Evolutionary conservation across 2,329 filamentous ascomycete species (phyloP).

Genomic region (Cercospora zeae-maydis): DNA sequence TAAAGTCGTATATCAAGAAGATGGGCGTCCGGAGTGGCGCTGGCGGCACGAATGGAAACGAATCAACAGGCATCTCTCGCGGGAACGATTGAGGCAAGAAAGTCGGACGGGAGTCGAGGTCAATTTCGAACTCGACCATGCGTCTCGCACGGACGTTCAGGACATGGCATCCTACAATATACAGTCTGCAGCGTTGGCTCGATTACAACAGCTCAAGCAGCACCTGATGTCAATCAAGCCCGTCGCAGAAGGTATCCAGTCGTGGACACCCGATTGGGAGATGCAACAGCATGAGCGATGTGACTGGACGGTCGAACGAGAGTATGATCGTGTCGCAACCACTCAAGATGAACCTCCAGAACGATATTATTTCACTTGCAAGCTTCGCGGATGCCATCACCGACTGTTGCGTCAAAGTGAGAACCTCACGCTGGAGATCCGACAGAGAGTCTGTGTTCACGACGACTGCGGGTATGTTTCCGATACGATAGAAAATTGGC

Average conservation of each 20-base stretch:
- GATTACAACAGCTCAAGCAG: slow-evolving; percentile 10
- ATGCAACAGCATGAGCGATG: slow-evolving; percentile 12
- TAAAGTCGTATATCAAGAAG: slow-evolving; percentile 14
- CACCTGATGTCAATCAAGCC: slow-evolving; percentile 1
- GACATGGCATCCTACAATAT: neutral
- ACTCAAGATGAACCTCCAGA: slow-evolving; percentile 1
- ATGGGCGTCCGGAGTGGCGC: slow-evolving; percentile 11
- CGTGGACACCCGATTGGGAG: slow-evolving; percentile 14
- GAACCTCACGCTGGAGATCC: slow-evolving; percentile 13
- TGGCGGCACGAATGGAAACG: slow-evolving; percentile 15
- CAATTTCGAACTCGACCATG: neutral
- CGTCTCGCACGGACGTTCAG: neutral
- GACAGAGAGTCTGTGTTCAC: slow-evolving; percentile 18
- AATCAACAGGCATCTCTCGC: slow-evolving; percentile 6
- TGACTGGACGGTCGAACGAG: slow-evolving; percentile 12
- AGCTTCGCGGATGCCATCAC: slow-evolving; percentile 13
- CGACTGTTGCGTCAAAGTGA: slow-evolving; percentile 14
- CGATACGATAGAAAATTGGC: slow-evolving; percentile 17
- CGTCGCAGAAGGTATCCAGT: neutral
- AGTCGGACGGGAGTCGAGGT: neutral
- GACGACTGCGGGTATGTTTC: slow-evolving; percentile 20
- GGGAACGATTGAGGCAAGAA: neutral
- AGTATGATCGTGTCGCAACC: neutral
- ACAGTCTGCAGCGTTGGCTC: slow-evolving; percentile 7
- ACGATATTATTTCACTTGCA: slow-evolving; percentile 16